Base-by-base conservation (phyloP, 495 filamentous ascomycete species). In the Cryomyces minteri region DNA sequence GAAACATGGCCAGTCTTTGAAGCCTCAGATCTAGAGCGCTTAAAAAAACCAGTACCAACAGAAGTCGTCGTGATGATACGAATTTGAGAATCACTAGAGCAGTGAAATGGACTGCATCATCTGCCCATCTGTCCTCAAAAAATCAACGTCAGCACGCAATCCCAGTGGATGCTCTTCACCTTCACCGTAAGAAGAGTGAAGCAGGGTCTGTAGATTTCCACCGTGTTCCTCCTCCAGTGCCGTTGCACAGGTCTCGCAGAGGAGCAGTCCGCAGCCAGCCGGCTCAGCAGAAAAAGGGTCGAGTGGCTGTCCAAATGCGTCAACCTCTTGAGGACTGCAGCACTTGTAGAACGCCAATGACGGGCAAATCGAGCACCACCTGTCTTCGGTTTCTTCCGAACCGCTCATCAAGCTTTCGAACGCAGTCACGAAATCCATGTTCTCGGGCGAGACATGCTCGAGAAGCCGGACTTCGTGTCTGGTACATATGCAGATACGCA, bases 301-400 rank as follows among this genome's bases (percentile, higher is more conserved):
- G 5, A 12, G 32, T 9, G 4, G 41, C 9, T 55, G 47, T 29
- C 49, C 49, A 11, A 51, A 47, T 29, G 39, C 50, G 28, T 48
- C 50, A 4, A 48, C 18, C 1, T 28, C 40, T 40, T 59, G 53
- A 4, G 37, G 40, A 4, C 54, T 47, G 11, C 44, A 49, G 40
- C 65, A 66, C 34, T 51, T 51, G 39, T 58, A 64, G 7, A 57
- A 55, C 1, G 66, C 67, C 9, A 65, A 58, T 7, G 47, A 48
- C 6, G 60, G 58, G 39, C 67, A 70, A 6, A 70, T 41, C 11
- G 54, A 58, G 50, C 67, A 69, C 62, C 64, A 70, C 0, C 46
- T 51, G 18, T 48, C 43, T 18, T 46, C 32, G 30, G 31, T 7
- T 1, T 31, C 31, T 28, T 47, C 33, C 4, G 47, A 46, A 25